Base-by-base conservation (phyloP, 352 stramenopile species). In the Globisporangium cylindrosporum region DNA sequence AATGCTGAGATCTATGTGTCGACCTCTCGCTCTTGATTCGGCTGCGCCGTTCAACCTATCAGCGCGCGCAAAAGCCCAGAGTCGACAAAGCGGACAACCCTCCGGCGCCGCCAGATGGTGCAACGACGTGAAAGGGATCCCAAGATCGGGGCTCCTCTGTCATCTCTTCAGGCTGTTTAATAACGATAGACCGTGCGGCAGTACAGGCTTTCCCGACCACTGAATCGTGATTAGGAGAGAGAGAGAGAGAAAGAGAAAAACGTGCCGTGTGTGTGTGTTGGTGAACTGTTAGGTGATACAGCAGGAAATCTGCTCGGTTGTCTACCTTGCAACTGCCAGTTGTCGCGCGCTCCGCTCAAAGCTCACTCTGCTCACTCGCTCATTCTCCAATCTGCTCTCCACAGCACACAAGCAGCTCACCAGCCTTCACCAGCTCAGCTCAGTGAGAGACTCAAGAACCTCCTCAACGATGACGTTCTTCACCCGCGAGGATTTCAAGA, bases 401-500 rank as follows among this genome's bases (percentile, higher is more conserved):
- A 34, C 60, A n/a, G 46, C 46, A 29, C 60, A 58, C 60, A 58
- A 43, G 60, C 25, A 36, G 27, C 46, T 3, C 29, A 34, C n/a
- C 24, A 18, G 59, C 27, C 29, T 18, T 20, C 29, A 34, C 10
- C 24, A 18, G 59, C 20, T 5, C 25, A 20, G 9, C 18, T 38
- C 12, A 48, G 24, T 20, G 18, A 8, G 14, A 48, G 41, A 49
- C 41, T 2, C 41, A 49, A 49, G 41, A 15, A 49, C 41, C 41
- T 49, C 68, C 27, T 46, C 36, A 43, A 68, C n/a, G n/a, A 83
- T 88, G 76, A 65, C 78, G 66, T 81, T 76, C 59, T 85, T 90
- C 67, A 90, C 78, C 20, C 62, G 68, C n/a, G 82, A 90, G 53
- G 81, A 90, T 65, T 59, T 82, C 57, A 90, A 90, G 64, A 88